Evolutionary conservation across 768 basidiomycete genomes (phyloP), one percentile per base, ranked within the genome.

Genomic region (Xerocomus spinulosus): DNA sequence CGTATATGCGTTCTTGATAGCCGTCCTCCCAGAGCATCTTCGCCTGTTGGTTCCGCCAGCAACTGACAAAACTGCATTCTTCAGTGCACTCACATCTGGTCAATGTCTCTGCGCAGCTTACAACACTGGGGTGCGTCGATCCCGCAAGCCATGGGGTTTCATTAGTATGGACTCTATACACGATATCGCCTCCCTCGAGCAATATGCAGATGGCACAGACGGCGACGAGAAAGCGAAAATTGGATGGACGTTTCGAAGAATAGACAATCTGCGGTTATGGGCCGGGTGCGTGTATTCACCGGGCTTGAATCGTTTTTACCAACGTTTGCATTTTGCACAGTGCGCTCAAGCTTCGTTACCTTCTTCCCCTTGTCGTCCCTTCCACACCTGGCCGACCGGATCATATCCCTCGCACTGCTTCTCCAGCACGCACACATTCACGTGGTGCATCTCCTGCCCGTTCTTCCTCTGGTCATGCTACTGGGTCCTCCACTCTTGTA

Each of bases 71-170:
- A 41, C 46, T 9, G 60, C 62, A 0, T 76, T 89, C 54, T 72
- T 88, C 2, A 63, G 68, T 3, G 73, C 72, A 4, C 70, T 89
- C 7, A 77, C 85, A 2, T 90, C 85, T 4, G 92, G 92, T 0
- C 86, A 91, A 57, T 67, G 90, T 9, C 76, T 94, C 12, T 94
- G 92, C 57, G 63, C 74, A 2, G 83, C 87, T 0, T 92, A 92
- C 69, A 95, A 94, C 64, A 66, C 77, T 10, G 85, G 81, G 24
- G 85, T 94, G 0, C 80, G 92, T 21, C 79, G 81, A 49, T 92
- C 89, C 8, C 80, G 80, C 39, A 81, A 85, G 54, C 88, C 89
- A 0, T 95, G 91, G 90, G 92, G 92, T 0, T 94, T 84, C 66
- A 85, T 94, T 48, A 86, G 77, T 51, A 68, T 75, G 36, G 81